Evolutionary conservation across 345 rosid species (phyloP), one percentile per base, ranked within the genome.

Genomic region (Rhizophora apiculata): DNA sequence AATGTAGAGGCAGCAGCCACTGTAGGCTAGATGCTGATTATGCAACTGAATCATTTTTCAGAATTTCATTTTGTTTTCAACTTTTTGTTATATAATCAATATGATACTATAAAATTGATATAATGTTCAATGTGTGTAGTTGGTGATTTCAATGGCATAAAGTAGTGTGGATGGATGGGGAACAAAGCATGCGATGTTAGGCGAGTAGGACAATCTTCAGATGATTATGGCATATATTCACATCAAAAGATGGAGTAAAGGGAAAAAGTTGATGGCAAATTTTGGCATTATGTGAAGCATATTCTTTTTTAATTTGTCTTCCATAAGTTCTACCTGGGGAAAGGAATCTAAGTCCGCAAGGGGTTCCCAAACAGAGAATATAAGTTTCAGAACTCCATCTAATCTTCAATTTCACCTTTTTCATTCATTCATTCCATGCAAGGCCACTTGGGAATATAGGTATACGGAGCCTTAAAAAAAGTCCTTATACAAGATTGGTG

Each of bases 201-300:
- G 57, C 53, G 6, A 43, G 5, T 63, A 46, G 39, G 7, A 31
- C 16, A 27, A 19, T 43, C 20, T 36, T 48, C 59, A 9, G 31
- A 58, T 19, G 26, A 68, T 16, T 48, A 68, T 68, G 56, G 8
- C 58, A 46, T 68, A 10, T 63, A 30, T 62, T 32, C 34, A 27
- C 53, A 62, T 6, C 26, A 11, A 24, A 18, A 37, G 20, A 15
- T 20, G 9, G 26, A 39, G 9, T 8, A 26, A 48, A 29, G 18
- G 15, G 20, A 10, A 43, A 54, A 27, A 1, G 62, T 24, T 19
- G 24, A 26, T 51, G 65, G 26, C 27, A 34, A 30, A 15, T 20
- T 24, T 59, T 72, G 76, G 70, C 70, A 59, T 72, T 46, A 19
- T 49, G 18, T 59, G 60, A 55, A 72, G 24, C 60, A 51, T 63